Evolutionary conservation across 768 basidiomycete genomes (phyloP).

Genomic region (Rossbeevera mucosa): DNA sequence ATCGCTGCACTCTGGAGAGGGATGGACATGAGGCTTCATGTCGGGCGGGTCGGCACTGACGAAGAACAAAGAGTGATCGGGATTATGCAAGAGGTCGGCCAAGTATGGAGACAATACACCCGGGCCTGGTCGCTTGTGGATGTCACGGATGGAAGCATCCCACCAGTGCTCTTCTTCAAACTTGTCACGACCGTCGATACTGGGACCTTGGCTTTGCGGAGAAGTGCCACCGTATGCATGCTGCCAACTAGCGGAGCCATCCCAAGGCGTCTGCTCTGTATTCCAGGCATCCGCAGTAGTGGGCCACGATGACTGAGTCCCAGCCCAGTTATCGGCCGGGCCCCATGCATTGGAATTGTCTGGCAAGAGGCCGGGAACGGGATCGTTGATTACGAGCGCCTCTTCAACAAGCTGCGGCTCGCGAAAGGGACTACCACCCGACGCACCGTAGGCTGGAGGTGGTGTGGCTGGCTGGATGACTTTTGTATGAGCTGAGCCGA

Average conservation of each 20-base stretch:
- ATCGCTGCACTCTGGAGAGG: slow-evolving; percentile 18
- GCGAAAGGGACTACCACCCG: slow-evolving; percentile 35
- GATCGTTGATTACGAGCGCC: slow-evolving; percentile 32
- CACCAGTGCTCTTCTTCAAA: slow-evolving; percentile 69
- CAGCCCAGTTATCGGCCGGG: slow-evolving; percentile 16
- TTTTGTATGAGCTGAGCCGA: slow-evolving; percentile 37
- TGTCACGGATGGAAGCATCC: slow-evolving; percentile 47
- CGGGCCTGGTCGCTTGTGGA: slow-evolving; percentile 54
- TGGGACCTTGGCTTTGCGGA: slow-evolving; percentile 31
- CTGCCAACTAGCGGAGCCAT: slow-evolving; percentile 20
- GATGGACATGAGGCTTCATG: slow-evolving; percentile 21
- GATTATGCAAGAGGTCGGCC: slow-evolving; percentile 63
- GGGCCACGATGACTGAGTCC: slow-evolving; percentile 10
- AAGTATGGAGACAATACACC: slow-evolving; percentile 68
- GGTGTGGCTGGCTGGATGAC: slow-evolving; percentile 28
- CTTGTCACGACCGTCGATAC: slow-evolving; percentile 56
- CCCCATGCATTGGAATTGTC: slow-evolving; percentile 22
- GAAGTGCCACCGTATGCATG: slow-evolving; percentile 19
- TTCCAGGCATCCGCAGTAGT: slow-evolving; percentile 18
- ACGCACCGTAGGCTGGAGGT: slow-evolving; percentile 24
- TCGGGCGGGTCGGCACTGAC: slow-evolving; percentile 43
- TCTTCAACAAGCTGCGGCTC: slow-evolving; percentile 55
- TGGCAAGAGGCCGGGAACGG: slow-evolving; percentile 38
- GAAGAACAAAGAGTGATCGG: slow-evolving; percentile 67
- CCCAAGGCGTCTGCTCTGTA: slow-evolving; percentile 23